Evolutionary conservation across 345 rosid genomes (phyloP).

Genomic region (Raphanus raphanistrum): DNA sequence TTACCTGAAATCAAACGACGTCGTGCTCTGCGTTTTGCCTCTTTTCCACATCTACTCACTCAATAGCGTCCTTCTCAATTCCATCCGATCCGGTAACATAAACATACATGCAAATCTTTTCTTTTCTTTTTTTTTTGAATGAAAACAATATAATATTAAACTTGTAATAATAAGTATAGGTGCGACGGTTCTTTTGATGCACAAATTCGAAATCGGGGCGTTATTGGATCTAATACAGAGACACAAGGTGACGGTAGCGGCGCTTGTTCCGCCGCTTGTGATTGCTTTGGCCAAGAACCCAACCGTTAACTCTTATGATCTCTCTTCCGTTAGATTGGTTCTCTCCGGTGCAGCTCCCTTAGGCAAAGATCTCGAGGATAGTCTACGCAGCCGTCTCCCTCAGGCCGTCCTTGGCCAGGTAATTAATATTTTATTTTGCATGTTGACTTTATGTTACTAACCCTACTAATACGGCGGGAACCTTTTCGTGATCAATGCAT

Average conservation of each 20-base stretch:
- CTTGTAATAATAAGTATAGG: constrained; percentile 34
- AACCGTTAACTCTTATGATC: constrained; percentile 58
- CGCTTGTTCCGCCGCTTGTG: constrained; percentile 90
- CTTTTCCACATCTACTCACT: constrained; percentile 82
- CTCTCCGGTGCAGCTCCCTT: constrained; percentile 96
- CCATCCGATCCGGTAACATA: constrained; percentile 50
- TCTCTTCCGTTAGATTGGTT: constrained; percentile 69
- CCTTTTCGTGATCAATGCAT: not conserved
- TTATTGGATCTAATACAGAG: constrained; percentile 70
- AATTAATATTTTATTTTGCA: constrained; percentile 11
- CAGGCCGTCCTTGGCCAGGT: constrained; percentile 91
- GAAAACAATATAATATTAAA: not conserved
- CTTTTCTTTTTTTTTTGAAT: not conserved
- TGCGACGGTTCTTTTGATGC: constrained; percentile 76
- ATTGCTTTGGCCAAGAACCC: constrained; percentile 81
- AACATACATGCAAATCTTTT: not conserved
- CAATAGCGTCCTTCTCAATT: constrained; percentile 69
- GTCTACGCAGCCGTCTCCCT: constrained; percentile 64
- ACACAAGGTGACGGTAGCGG: constrained; percentile 69
- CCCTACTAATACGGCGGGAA: constrained; percentile 6
- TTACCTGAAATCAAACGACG: constrained; percentile 54
- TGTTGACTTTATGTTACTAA: not conserved
- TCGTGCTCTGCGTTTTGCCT: constrained; percentile 79
- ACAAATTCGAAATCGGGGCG: constrained; percentile 76
- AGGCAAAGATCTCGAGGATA: constrained; percentile 83